Base-by-base conservation (phyloP, 768 basidiomycete genomes). In the Rhodotorula toruloides region DNA sequence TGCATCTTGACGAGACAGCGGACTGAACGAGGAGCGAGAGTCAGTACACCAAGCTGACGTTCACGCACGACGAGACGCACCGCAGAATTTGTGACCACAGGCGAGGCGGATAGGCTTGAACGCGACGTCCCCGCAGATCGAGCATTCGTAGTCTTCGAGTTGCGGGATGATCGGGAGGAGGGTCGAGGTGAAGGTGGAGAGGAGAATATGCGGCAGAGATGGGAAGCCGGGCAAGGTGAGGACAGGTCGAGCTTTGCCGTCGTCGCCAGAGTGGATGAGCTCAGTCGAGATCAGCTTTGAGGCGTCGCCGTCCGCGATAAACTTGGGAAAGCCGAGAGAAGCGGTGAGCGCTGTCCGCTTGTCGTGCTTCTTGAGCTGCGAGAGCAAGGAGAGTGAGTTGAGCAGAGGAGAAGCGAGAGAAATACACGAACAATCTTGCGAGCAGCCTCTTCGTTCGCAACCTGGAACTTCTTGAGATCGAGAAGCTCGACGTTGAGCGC, bases 51-150 rank as follows among this genome's bases (percentile, higher is more conserved):
- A 34, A 25, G 3, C 29, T 7, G 37, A 46, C 34, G 36, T 37
- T 27, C 1, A 14, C 8, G 40, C 29, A n/a, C 3, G 14, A 13
- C 5, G 22, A 49, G 29, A 36, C 68, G 29, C 14, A 70, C 68
- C 70, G 59, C 79, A 80, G 64, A 78, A 79, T 19, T 79, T 79
- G 77, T 94, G 92, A 0, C 86, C 82, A 66, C 92, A 97, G 25
- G 77, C 76, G 4, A 97, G 81, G 16, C 91, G 80, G 56, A 94
- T 87, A 44, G 93, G 93, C 76, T 91, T 91, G 82, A 92, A 97
- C 10, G 91, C 93, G 70, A 97, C 85, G 65, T 83, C 84, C 4
- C 86, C 89, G 78, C 93, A 96, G 63, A 96, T 93, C 44, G 87
- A 79, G 72, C 92, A 97, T 2, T 84, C 79, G 75, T 92, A 96